Evolutionary conservation across 1,284 basidiomycete species (phyloP), one percentile per base, ranked within the genome.

Genomic region (Apiotrichum montevideense): DNA sequence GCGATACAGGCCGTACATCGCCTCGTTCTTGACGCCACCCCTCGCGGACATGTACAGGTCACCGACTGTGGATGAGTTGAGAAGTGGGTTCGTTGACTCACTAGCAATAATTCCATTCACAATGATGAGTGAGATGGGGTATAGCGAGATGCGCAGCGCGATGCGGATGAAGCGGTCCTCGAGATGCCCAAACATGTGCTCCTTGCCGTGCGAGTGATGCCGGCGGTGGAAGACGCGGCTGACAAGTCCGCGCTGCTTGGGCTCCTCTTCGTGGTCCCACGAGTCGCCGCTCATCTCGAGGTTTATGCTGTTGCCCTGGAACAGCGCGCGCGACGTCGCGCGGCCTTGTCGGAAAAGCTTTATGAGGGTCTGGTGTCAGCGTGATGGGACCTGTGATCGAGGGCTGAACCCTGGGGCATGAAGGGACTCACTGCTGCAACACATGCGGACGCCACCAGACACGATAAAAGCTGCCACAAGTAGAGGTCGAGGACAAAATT

Each of bases 381-480:
- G 13, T 13, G 9, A 3, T 33, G 42, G 8, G 32, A 15, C 29
- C 29, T 29, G n/a, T 35, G 42, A 15, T 9, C 50, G 35, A 21
- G 41, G 35, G 42, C 45, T 29, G 45, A 13, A 11, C 35, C 32
- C 14, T 14, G 15, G 15, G 14, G 15, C 13, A 29, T 32, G 14
- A 43, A 44, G 42, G 3, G 13, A 11, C 68, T 56, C 46, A 67
- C 66, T 10, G 54, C 51, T 13, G 59, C 52, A 4, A 70, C 66
- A 2, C 63, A 49, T 2, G 61, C 47, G 6, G 62, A 60, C 3
- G 70, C 67, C 14, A 72, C 56, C 35, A 61, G 13, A 35, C 65
- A 64, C 3, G 70, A 65, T 34, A 69, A 50, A 4, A 66, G 57
- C 49, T 72, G 68, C 68, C 68, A 70, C 4, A 72, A 61, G 46